phyloP scores from a whole-genome alignment of 352 stramenopile genomes.

The Hyaloperonospora arabidopsidis region DNA sequence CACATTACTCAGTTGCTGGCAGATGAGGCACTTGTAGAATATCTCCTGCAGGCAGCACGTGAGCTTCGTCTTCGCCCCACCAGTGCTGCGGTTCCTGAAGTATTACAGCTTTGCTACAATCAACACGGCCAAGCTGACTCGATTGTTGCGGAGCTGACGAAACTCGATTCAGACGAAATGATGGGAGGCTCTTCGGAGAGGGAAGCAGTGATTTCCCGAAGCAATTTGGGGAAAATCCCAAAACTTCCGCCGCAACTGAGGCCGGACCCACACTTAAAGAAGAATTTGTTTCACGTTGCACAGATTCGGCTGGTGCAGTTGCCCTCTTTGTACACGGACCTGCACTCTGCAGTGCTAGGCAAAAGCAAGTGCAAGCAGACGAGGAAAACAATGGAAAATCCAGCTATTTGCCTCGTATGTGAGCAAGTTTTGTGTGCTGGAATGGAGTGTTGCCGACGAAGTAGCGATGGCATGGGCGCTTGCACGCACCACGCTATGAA shows the following conservation, averaged over 20 bases:
- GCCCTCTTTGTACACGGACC: conserved; percentile 63
- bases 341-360: conserved; percentile 62
- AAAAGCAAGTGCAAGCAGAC: conserved; percentile 72
- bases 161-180: conserved; percentile 9
- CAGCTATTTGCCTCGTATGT: conserved; percentile 72
- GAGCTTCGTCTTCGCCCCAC: conserved; percentile 44
- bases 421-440: conserved; percentile 71
- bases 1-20: conserved; percentile 47
- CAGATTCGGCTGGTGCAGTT: conserved; percentile 59
- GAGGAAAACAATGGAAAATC: conserved; percentile 65
- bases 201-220: conserved; percentile 23
- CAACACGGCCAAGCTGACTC: conserved; percentile 43
- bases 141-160: conserved; percentile 36
- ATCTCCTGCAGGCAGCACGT: conserved; percentile 43
- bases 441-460: conserved; percentile 69
- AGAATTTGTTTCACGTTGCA: conserved; percentile 45
- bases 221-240: conserved; percentile 47
- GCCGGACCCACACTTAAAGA: conserved; percentile 28
- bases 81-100: conserved; percentile 34
- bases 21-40: conserved; percentile 42
- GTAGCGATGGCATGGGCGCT: conserved; percentile 57
- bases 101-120: conserved; percentile 45
- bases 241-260: conserved; percentile 45
- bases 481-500: conserved; percentile 70
- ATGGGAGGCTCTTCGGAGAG: conserved; percentile 8